Conservation (phyloP, 768 basidiomycete genomes). For the Amanita exitialis region DNA sequence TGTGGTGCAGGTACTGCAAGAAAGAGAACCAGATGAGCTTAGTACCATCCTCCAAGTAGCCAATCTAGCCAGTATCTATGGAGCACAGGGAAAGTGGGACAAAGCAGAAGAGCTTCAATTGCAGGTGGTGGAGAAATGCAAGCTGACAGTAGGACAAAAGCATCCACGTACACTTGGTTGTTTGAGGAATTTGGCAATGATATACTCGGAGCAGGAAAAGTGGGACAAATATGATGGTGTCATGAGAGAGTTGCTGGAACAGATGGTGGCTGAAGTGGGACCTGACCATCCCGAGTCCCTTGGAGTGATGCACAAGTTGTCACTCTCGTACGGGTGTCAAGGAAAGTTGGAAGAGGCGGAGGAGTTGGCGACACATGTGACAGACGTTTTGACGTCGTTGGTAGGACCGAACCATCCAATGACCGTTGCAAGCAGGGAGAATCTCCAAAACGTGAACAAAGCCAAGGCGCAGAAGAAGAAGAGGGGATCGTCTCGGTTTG, state of each 20-base stretch:
- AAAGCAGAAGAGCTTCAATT: background rate
- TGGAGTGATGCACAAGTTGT: background rate
- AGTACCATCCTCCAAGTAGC: background rate
- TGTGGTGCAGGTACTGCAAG: background rate
- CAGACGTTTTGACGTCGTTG: background rate
- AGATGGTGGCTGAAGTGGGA: background rate
- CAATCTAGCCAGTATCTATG: background rate
- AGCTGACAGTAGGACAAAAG: background rate
- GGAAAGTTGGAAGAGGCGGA: slow-evolving; percentile 1
- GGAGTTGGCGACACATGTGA: background rate
- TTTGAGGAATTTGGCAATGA: slow-evolving; percentile 4
- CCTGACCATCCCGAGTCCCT: slow-evolving; percentile 4
- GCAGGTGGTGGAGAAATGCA: background rate
- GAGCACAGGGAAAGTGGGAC: background rate
- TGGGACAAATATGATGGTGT: slow-evolving; percentile 1
- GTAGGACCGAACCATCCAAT: background rate
- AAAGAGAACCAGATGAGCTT: background rate
- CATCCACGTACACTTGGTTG: background rate
- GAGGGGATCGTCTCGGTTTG: too few species aligned
- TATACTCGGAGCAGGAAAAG: background rate
- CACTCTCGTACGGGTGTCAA: background rate
- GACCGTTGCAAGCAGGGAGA: background rate
- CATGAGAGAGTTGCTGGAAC: background rate
- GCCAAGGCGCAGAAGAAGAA: background rate
- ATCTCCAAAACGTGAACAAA: background rate